Evolutionary conservation across 139 green algal species (phyloP), one percentile per base, ranked within the genome.

Genomic region (Picochlorum sp.): DNA sequence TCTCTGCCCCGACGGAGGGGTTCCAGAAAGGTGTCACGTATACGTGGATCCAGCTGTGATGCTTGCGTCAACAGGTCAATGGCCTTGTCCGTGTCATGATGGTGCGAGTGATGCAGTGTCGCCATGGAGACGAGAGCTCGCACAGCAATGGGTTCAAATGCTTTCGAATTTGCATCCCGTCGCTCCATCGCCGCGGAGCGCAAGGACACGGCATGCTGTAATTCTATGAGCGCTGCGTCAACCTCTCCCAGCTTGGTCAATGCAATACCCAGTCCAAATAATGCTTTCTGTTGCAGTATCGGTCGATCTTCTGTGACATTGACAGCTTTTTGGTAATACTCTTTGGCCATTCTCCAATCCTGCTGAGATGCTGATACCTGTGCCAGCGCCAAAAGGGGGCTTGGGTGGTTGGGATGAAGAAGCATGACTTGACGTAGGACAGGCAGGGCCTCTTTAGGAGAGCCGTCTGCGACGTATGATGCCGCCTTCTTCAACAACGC

Each of bases 231-330:
- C 8, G 34, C 34, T 41, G 34, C 34, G 2, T 78, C 70, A 14
- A 64, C 54, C 49, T 72, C 65, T 4, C 44, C 45, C 23, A 74
- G 68, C 74, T 70, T 67, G 47, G 73, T 56, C 38, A 76, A 47
- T 13, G 69, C 65, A 14, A 76, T 52, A 6, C 60, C 77, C 34
- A 57, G 69, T 23, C 64, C 76, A 67, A 69, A 78, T 73, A 60
- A 73, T 30, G 57, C 56, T 10, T 62, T 59, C 0, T 5, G 13
- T 28, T 44, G 16, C 21, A 47, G 45, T 13, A 15, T 23, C 15
- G 14, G 11, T 10, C 49, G 23, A 44, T 63, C 55, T 61, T 49
- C 18, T 3, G 30, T 26, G 20, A 11, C 49, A 37, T 57, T 18
- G 2, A 64, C 76, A 2, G 68, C 67, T 23, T 65, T 21, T 30